Evolutionary conservation across 2,329 filamentous ascomycete genomes (phyloP).

Genomic region (Periglandula ipomoeae): DNA sequence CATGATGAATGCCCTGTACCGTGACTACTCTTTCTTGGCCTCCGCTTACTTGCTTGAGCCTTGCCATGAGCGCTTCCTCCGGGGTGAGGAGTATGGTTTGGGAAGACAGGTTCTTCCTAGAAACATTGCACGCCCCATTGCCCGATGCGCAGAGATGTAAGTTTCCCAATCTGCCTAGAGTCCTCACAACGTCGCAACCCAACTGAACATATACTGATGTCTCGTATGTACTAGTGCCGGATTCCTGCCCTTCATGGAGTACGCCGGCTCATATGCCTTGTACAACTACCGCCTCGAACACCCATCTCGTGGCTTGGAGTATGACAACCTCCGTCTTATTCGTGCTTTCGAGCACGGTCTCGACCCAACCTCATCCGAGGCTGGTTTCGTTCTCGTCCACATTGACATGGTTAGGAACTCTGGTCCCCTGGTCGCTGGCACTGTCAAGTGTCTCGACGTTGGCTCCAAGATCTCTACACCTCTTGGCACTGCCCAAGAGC

Average conservation of each 20-base stretch:
- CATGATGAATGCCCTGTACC: constrained; percentile 76
- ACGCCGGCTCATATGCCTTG: constrained; percentile 58
- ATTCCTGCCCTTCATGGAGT: constrained; percentile 92
- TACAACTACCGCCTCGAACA: constrained; percentile 58
- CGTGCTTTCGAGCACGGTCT: constrained; percentile 87
- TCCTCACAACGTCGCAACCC: too few relatives aligned
- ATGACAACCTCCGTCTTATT: constrained; percentile 68
- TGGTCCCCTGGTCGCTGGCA: constrained; percentile 64
- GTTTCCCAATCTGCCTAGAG: constrained; percentile 32
- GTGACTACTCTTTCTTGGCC: constrained; percentile 86
- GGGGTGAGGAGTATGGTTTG: constrained; percentile 68
- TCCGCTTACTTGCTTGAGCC: constrained; percentile 88
- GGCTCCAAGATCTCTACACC: constrained; percentile 20
- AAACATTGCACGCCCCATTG: constrained; percentile 71
- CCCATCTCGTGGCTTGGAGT: constrained; percentile 46
- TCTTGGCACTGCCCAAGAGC: constrained; percentile 24
- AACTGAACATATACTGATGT: neutral
- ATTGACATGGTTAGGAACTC: constrained; percentile 92
- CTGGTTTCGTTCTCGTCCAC: constrained; percentile 92
- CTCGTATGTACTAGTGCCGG: constrained; percentile 38
- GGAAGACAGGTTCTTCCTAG: constrained; percentile 65
- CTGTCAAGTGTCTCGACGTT: constrained; percentile 57
- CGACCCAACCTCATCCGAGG: constrained; percentile 79
- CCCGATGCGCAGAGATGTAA: constrained; percentile 76
- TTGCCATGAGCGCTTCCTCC: constrained; percentile 67